Evolutionary conservation across 78 protist species (phyloP), one percentile per base, ranked within the genome.

Genomic region (Pelomyxa schiedti): DNA sequence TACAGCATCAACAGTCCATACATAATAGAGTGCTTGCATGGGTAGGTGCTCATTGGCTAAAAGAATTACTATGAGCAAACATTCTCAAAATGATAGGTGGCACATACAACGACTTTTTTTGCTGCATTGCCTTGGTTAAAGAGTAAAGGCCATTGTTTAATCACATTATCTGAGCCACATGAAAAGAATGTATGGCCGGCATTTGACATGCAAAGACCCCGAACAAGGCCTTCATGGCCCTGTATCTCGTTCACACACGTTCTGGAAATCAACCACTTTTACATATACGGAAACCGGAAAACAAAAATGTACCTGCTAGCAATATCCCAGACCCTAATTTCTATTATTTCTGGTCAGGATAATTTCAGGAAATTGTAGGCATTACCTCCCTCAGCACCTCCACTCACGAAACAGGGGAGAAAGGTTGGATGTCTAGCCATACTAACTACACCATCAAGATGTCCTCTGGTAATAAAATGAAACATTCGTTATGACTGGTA

Each of bases 151-250:
- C 93, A 90, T 69, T 81, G 47, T 64, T 93, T 92, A 29, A 94
- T 78, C 4, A 87, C 68, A 78, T 84, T 78, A 83, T 94, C 98
- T 7, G 81, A 90, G 3, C 88, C 76, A 39, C 79, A 77, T 0
- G 85, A 28, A 6, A 91, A 4, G 2, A 89, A 26, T 9, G 1
- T 1, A 4, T 70, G 84, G 22, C 86, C 83, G 39, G 72, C 77
- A 0, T 65, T 82, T 28, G 93, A 37, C 28, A 83, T 63, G 24
- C 75, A 36, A 3, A 87, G 8, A 1, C 97, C 97, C 35, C 94
- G 76, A 3, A 90, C 91, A 24, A 88, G 92, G 3, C 94, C 93
- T 24, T 8, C 38, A 66, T 92, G 95, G 67, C 91, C 93, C 3
- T 39, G 28, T 9, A 53, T 52, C 0, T 42, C 47, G 36, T 67